These are phyloP conservation scores for Venturia nashicola DNA, from an alignment of 2,329 filamentous ascomycete genomes.

Conservation along the genomic window DNA sequence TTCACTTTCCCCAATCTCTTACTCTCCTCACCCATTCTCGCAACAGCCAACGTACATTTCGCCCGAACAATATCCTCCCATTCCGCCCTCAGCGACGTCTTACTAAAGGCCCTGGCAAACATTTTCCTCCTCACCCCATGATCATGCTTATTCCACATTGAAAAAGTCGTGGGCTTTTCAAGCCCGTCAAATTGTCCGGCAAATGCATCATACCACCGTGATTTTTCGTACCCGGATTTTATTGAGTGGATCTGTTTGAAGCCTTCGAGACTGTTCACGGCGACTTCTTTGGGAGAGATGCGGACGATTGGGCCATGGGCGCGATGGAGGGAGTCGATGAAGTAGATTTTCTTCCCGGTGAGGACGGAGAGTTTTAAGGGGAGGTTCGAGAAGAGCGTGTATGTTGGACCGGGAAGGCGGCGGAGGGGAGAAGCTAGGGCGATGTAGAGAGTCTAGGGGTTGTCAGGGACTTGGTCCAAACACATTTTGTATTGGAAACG, in stretches of 20 bases:
- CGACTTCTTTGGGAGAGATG: conserved; percentile 2
- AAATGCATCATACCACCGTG: background rate
- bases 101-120: conserved; percentile 24
- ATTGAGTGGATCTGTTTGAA: background rate
- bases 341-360: conserved; percentile 24
- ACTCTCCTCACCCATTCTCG: conserved; percentile 18
- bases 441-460: conserved; percentile 13
- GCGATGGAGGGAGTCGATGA: conserved; percentile 26
- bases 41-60: conserved; percentile 20
- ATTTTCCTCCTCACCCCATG: conserved; percentile 24
- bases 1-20: conserved; percentile 18
- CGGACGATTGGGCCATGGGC: conserved; percentile 1
- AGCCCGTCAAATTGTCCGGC: conserved; percentile 2
- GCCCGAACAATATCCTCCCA: conserved; percentile 25
- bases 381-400: conserved; percentile 20
- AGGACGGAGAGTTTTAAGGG: conserved; percentile 26
- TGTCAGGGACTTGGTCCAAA: too few species aligned
- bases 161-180: conserved; percentile 22
- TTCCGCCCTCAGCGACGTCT: conserved; percentile 20
- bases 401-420: conserved; percentile 20
- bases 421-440: conserved; percentile 18
- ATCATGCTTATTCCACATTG: conserved; percentile 22
- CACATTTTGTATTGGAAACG: too few species aligned
- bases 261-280: background rate
- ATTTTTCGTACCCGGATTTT: background rate